These are phyloP conservation scores for Ploettnerulaceae sp. DNA, from an alignment of 2,329 filamentous ascomycete genomes.

Conservation along the genomic window DNA sequence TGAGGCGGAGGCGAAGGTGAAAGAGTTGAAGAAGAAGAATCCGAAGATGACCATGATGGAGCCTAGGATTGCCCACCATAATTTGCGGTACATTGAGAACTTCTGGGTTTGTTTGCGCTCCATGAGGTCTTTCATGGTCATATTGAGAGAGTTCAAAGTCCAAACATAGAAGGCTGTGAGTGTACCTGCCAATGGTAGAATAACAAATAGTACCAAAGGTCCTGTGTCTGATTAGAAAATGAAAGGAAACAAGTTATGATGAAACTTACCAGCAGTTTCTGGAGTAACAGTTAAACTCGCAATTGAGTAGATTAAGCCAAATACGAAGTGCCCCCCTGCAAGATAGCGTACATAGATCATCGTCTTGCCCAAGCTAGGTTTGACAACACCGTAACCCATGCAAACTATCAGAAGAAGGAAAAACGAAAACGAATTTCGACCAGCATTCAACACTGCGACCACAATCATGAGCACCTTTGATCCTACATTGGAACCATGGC, in stretches of 20 bases:
- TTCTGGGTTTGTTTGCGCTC: constrained; percentile 93
- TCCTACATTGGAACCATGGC: constrained; percentile 75
- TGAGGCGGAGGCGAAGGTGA: constrained; percentile 81
- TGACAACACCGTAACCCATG: constrained; percentile 99
- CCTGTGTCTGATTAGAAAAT: constrained; percentile 42
- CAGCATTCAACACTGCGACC: constrained; percentile 90
- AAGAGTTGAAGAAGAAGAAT: constrained; percentile 98
- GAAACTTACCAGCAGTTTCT: constrained; percentile 64
- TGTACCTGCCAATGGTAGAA: constrained; percentile 85
- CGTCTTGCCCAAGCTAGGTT: constrained; percentile 81
- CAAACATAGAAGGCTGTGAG: constrained; percentile 97
- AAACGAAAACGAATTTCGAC: constrained; percentile 95
- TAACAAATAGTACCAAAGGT: constrained; percentile 85
- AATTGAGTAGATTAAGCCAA: constrained; percentile 88
- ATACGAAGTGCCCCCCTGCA: constrained; percentile 88
- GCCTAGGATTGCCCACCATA: constrained; percentile 95
- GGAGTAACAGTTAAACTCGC: constrained; percentile 85
- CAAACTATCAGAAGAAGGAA: constrained; percentile 97
- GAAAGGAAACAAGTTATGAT: neutral
- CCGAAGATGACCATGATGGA: constrained; percentile 94
- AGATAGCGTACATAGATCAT: constrained; percentile 94
- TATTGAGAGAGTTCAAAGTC: constrained; percentile 92
- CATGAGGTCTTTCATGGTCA: constrained; percentile 92
- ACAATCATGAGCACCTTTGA: constrained; percentile 84
- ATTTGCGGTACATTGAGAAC: constrained; percentile 92